phyloP scores from a whole-genome alignment of 176 grass and related monocot genomes.

The Dendrocalamus sinicus region DNA sequence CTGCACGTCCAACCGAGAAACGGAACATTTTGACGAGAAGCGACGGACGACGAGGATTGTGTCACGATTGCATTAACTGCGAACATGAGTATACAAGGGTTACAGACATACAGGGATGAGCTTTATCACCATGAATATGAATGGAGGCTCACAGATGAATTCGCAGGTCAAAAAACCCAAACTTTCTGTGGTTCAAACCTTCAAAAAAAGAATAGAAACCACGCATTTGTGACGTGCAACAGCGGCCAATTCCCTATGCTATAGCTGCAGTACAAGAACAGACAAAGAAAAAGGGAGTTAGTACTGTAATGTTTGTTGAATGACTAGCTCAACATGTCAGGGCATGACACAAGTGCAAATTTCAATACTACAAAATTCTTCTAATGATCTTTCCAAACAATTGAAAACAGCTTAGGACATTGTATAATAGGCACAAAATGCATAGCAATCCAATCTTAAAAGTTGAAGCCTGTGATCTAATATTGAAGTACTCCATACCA shows the following conservation, averaged over 20 bases:
- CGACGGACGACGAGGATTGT: no score
- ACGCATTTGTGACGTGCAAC: not conserved
- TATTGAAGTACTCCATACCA: not conserved
- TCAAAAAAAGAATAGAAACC: slow-evolving; percentile 8
- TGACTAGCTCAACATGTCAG: slow-evolving; percentile 16
- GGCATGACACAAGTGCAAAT: not conserved
- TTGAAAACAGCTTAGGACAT: not conserved
- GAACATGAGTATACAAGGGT: not conserved
- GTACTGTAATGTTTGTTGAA: not conserved
- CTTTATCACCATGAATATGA: not conserved
- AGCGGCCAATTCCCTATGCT: not conserved
- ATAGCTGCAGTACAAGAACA: slow-evolving; percentile 18
- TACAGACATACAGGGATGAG: not conserved
- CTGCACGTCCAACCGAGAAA: not conserved
- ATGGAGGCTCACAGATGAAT: not conserved
- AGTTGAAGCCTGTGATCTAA: not conserved
- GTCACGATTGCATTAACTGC: not conserved
- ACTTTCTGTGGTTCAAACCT: not conserved
- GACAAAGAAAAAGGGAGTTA: not conserved
- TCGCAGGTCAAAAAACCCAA: not conserved
- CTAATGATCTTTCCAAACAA: not conserved
- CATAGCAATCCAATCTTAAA: not conserved
- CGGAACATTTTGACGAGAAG: not conserved
- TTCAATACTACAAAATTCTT: not conserved
- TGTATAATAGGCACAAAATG: not conserved